phyloP scores from a whole-genome alignment of 2,329 filamentous ascomycete genomes.

The Paecilomyces fulvus region DNA sequence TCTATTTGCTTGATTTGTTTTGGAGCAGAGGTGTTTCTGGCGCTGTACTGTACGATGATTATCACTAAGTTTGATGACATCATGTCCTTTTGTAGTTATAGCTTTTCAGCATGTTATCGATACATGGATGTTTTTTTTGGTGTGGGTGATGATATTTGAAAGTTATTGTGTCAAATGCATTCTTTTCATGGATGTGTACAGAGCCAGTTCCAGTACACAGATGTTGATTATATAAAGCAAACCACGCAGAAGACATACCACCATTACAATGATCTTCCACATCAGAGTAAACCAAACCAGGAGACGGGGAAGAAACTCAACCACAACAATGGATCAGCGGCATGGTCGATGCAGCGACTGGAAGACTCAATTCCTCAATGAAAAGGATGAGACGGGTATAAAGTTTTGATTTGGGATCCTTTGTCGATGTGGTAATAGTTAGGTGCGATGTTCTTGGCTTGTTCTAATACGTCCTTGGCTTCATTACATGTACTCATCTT shows the following conservation, averaged over 20 bases:
- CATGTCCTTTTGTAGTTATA: background rate
- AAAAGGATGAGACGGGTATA: background rate
- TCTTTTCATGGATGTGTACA: background rate
- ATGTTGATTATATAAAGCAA: background rate
- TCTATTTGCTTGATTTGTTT: background rate
- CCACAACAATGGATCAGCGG: background rate
- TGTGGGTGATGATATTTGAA: background rate
- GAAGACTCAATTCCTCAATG: background rate
- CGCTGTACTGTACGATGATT: background rate
- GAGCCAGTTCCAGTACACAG: background rate
- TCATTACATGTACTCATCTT: too few relatives aligned
- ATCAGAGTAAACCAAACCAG: too few relatives aligned
- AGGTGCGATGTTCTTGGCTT: too few relatives aligned
- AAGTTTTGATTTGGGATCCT: background rate
- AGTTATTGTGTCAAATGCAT: background rate
- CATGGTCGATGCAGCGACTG: background rate
- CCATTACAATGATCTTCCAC: too few relatives aligned
- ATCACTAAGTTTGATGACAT: background rate
- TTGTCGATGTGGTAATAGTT: too few relatives aligned
- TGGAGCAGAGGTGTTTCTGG: background rate
- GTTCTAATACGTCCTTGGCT: too few relatives aligned
- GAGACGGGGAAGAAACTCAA: background rate
- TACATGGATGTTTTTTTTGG: background rate
- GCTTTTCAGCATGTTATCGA: background rate
- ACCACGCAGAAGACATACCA: too few relatives aligned